Evolutionary conservation across 106 monocot genomes (phyloP), one percentile per base, ranked within the genome.

Genomic region (Dendrobium officinale): DNA sequence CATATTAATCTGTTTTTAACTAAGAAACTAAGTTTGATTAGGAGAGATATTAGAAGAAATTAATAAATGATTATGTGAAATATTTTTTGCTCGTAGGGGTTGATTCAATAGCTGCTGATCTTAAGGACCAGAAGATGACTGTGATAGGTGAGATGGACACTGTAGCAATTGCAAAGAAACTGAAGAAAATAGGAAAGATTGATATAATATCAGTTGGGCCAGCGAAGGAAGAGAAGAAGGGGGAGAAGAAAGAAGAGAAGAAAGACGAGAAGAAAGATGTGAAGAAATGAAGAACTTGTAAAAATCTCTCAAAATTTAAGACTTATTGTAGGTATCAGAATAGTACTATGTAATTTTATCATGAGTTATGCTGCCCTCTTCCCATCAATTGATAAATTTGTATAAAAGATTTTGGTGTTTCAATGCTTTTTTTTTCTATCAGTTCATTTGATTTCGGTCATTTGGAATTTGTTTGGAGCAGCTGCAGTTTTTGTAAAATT

Each of bases 181-280:
- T 96, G 77, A 96, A 90, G 85, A 96, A 93, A 44, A 48, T 93
- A 19, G 93, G 93, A 45, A 90, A 88, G 72, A 79, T 92, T 68
- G 93, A 93, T 29, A 90, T 93, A 18, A 17, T 96, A 18, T 88
- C 92, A 45, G 96, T 92, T 42, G 96, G 93, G 66, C 90, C 93
- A 31, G 91, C 93, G 20, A 96, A 96, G 79, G 90, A 93, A 83
- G 96, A 96, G 47, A 96, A 96, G 87, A 93, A 96, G 67, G 95
- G 89, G 20, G 90, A 95, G 55, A 92, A 76, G 76, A 76, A 76
- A 51, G 76, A 76, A 0, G 76, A 47, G 49, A 76, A 76, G 49
- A 47, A 47, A 10, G 76, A 76, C 4, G 76, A 76, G 45, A 76
- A 47, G 24, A 76, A 76, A 27, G 48, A 47, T 3, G 76, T 26